Base-by-base conservation (phyloP, 306 rosid species). In the Trifolium repens region DNA sequence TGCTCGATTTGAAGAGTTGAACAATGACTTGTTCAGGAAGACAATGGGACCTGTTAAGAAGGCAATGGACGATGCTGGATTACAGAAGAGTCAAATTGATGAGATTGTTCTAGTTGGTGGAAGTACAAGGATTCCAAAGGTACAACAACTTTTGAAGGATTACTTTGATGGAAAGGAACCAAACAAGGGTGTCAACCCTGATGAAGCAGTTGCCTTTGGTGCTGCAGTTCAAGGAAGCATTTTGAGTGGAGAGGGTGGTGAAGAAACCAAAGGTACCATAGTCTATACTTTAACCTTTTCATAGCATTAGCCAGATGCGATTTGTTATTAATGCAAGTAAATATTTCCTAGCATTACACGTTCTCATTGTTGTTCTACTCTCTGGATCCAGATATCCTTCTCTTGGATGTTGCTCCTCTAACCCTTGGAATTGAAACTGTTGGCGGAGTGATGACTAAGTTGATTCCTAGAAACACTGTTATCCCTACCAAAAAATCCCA, bases 391-490 rank as follows among this genome's bases (percentile, higher is more conserved):
- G 99, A 96, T 80, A 92, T 96, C 78, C 99, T 96, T 85, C 99
- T 96, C 34, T 76, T 96, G 55, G 99, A 96, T 27, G 99, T 96
- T 9, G 99, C 99, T 15, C 99, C 99, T 0, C 93, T 96, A 69
- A 96, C 99, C 79, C 99, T 96, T 57, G 99, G 99, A 84, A 96
- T 96, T 71, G 99, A 96, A 83, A 96, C 99, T 69, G 99, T 96
- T 79, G 99, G 99, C 9, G 99, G 99, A 52, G 99, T 96, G 53
- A 96, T 96, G 99, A 96, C 99, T 74, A 96, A 96, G 81, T 89
- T 96, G 93, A 96, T 96, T 72, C 99, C 99, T 14, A 92, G 99
- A 83, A 96, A 96, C 76, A 90, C 97, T 9, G 99, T 96, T 44
- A 96, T 96, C 73, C 99, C 99, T 47, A 96, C 99, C 79, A 96